Conservation (phyloP, 768 basidiomycete species). For the Boletales sp. region DNA sequence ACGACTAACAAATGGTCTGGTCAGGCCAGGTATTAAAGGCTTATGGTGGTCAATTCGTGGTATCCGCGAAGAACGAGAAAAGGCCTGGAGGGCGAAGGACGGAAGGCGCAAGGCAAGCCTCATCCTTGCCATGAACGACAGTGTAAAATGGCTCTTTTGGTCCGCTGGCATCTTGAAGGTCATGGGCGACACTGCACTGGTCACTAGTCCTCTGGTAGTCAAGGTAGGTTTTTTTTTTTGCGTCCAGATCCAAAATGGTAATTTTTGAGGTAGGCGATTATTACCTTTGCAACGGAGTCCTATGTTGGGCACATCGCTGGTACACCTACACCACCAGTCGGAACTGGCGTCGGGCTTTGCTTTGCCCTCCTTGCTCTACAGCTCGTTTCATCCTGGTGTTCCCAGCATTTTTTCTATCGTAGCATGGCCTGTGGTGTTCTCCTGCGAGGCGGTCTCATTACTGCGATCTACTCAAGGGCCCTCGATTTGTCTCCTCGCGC, state of each 20-base stretch:
- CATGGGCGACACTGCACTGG: conserved; percentile 67
- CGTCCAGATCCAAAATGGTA: background rate
- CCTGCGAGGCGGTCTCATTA: conserved; percentile 79
- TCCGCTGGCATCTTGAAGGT: conserved; percentile 54
- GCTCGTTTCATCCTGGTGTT: conserved; percentile 58
- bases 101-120: conserved; percentile 66
- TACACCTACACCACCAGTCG: conserved; percentile 38
- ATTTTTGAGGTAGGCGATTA: conserved; percentile 48
- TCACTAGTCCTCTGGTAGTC: conserved; percentile 73
- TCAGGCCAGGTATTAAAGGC: conserved; percentile 49
- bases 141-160: conserved; percentile 79
- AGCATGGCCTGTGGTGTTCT: conserved; percentile 73
- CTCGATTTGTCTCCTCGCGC: conserved; percentile 75
- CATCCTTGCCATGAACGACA: conserved; percentile 68
- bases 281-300: conserved; percentile 64
- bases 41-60: conserved; percentile 58
- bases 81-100: conserved; percentile 57
- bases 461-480: conserved; percentile 78
- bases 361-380: conserved; percentile 70
- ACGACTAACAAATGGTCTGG: conserved; percentile 60
- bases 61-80: conserved; percentile 51
- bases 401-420: conserved; percentile 84
- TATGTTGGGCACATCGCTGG: conserved; percentile 46
- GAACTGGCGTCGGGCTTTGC: conserved; percentile 69
- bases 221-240: conserved; percentile 45